A percentile compares a stretch with the other conserved stretches of the same genome.
Conservation (phyloP, 164 flowering plant species). For the Tinospora cordifolia region DNA sequence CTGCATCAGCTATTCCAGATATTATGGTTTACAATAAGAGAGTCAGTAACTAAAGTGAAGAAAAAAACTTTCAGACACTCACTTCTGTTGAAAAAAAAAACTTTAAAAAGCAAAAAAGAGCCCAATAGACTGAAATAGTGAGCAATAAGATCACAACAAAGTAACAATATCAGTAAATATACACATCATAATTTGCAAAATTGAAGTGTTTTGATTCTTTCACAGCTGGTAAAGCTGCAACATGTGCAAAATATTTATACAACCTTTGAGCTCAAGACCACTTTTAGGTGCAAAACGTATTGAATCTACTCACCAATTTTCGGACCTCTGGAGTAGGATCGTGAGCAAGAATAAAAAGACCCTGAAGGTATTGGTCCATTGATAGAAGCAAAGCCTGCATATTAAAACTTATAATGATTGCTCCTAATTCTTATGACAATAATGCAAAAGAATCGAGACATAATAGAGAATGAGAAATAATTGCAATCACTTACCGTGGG, state of each 20-base stretch:
- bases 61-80: not conserved
- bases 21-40: not conserved
- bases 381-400: constrained; percentile 63
- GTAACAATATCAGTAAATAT: no score
- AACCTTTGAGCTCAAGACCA: not conserved
- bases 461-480: not conserved
- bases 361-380: constrained; percentile 94
- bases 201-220: no score
- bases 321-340: constrained; percentile 84
- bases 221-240: no score
- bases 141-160: no score
- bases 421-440: not conserved
- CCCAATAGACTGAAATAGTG: no score
- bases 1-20: no score
- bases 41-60: not conserved
- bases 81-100: no score
- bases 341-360: constrained; percentile 81
- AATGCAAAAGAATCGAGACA: constrained; percentile 2
- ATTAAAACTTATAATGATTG: constrained; percentile 1
- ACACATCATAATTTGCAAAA: no score
- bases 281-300: not conserved
- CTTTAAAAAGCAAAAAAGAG: no score
- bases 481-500: constrained; percentile 62
- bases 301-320: constrained; percentile 61
- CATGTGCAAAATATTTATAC: no score